Conservation (phyloP, 2,329 filamentous ascomycete species). For the Penicillium sp. region DNA sequence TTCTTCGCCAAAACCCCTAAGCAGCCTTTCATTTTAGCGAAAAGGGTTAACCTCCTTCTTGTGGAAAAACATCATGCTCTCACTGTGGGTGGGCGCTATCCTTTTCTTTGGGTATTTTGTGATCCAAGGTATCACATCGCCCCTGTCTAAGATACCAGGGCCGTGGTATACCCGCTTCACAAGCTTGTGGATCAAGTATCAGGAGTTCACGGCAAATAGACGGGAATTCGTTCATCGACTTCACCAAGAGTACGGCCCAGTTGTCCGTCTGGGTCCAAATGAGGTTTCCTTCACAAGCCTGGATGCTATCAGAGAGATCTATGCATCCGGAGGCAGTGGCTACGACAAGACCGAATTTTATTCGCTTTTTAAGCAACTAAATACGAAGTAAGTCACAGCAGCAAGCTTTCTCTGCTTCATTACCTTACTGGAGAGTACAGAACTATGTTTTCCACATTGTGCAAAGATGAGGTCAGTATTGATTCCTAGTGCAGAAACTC, state of each 20-base stretch:
- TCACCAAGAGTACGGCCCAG: conserved; percentile 33
- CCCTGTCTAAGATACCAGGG: conserved; percentile 31
- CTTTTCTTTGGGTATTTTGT: conserved; percentile 18
- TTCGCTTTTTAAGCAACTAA: conserved; percentile 40
- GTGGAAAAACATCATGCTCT: conserved; percentile 19
- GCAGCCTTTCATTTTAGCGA: too few species aligned
- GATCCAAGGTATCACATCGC: conserved; percentile 19
- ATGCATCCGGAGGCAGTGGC: conserved; percentile 39
- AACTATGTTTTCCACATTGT: conserved; percentile 46
- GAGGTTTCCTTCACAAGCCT: conserved; percentile 37
- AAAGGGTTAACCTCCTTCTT: not conserved
- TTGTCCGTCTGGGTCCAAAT: conserved; percentile 37
- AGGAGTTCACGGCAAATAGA: conserved; percentile 36
- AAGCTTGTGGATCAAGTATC: conserved; percentile 35
- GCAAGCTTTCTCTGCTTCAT: not conserved
- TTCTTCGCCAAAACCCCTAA: not conserved
- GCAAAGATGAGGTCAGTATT: conserved; percentile 25
- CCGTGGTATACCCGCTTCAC: conserved; percentile 37
- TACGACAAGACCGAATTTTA: conserved; percentile 45
- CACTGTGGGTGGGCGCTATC: conserved; percentile 18
- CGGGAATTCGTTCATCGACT: conserved; percentile 36
- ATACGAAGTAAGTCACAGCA: conserved; percentile 26
- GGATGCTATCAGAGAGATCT: conserved; percentile 38
- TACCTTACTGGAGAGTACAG: conserved; percentile 17
- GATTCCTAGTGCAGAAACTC: not conserved